Percentiles rank a stretch among this genome's conserved stretches.
Conservation (phyloP, 148 eudicot genomes). For the Rhododendron simsii region DNA sequence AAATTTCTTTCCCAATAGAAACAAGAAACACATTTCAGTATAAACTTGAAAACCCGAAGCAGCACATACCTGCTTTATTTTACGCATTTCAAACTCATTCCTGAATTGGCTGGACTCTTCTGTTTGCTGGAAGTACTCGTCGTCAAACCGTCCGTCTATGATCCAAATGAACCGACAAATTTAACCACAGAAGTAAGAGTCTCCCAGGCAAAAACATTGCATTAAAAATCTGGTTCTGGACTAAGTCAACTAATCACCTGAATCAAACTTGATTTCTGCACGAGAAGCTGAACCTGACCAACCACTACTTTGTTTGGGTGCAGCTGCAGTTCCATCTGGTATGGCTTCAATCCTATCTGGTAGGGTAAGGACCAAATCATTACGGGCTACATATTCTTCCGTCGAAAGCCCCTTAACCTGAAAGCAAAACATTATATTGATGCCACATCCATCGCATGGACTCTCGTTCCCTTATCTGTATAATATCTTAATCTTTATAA, state of each 20-base stretch:
- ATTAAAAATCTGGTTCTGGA: neutral
- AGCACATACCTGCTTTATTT: conserved; percentile 72
- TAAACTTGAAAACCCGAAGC: conserved; percentile 15
- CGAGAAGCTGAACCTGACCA: conserved; percentile 86
- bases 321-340: conserved; percentile 86
- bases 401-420: conserved; percentile 94
- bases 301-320: conserved; percentile 72
- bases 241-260: conserved; percentile 45
- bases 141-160: conserved; percentile 72
- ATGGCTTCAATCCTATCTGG: conserved; percentile 89
- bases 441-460: neutral
- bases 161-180: conserved; percentile 8
- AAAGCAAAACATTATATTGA: conserved; percentile 5
- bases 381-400: conserved; percentile 83
- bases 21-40: neutral
- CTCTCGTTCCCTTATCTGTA: no score
- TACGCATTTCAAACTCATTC: conserved; percentile 94
- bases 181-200: conserved; percentile 1
- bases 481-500: no score
- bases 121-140: conserved; percentile 77
- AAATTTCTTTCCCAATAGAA: neutral
- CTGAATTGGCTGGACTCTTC: conserved; percentile 87
- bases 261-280: conserved; percentile 84
- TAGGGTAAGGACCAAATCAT: conserved; percentile 83
- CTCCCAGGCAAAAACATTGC: neutral